A percentile compares a stretch with the other conserved stretches of the same genome.
Conservation (phyloP, 2,329 filamentous ascomycete species). For the Diaporthe vaccinii region DNA sequence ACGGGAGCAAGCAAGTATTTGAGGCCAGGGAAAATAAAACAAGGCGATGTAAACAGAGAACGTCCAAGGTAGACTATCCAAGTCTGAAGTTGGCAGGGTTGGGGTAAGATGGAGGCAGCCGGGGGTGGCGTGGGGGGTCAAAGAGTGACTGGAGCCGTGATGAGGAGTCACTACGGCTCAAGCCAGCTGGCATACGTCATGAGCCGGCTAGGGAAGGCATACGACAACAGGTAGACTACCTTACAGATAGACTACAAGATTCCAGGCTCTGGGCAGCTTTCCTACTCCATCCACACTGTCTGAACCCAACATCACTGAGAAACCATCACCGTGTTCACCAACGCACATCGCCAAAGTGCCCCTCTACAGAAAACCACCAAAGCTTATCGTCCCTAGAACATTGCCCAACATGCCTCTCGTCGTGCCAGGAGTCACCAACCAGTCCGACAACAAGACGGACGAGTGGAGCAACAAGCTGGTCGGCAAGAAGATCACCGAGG, state of each 20-base stretch:
- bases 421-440: constrained; percentile 68
- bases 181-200: constrained; percentile 35
- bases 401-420: constrained; percentile 73
- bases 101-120: background rate
- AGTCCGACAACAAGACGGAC: constrained; percentile 61
- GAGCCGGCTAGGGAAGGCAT: background rate
- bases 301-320: background rate
- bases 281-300: background rate
- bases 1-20: too few species aligned
- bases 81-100: constrained; percentile 1
- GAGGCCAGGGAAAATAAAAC: background rate
- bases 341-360: background rate
- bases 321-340: background rate
- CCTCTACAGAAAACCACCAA: constrained; percentile 20
- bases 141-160: background rate
- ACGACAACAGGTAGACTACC: background rate
- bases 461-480: constrained; percentile 74
- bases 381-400: constrained; percentile 1
- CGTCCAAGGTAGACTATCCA: background rate
- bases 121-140: background rate
- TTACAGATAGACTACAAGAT: background rate
- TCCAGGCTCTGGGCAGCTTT: background rate
- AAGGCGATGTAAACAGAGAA: background rate
- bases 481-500: constrained; percentile 72
- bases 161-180: background rate